Percentiles rank a stretch among this genome's conserved stretches.
phyloP scores from a whole-genome alignment of 345 rosid genomes.

The Trapa bicornis region DNA sequence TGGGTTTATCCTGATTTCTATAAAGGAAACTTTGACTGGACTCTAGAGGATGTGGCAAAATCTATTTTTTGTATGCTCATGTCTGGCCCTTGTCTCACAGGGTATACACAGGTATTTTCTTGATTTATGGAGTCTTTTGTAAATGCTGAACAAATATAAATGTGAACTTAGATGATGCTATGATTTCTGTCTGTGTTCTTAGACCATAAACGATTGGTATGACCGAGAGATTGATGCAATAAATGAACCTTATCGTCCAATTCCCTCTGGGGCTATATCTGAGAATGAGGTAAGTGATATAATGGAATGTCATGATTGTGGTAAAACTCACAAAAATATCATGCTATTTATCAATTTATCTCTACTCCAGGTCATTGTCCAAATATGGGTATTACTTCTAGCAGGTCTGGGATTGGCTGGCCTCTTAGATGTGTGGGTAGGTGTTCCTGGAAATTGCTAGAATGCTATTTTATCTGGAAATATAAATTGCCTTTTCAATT shows the following conservation, averaged over 20 bases:
- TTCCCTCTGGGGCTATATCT: constrained; percentile 91
- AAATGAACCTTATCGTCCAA: constrained; percentile 97
- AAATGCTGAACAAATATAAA: constrained; percentile 8
- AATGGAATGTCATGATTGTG: neutral
- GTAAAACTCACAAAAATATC: neutral
- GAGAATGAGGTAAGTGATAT: constrained; percentile 59
- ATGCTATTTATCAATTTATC: neutral
- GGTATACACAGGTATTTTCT: constrained; percentile 78
- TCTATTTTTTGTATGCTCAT: constrained; percentile 84
- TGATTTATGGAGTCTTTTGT: constrained; percentile 1
- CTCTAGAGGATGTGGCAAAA: constrained; percentile 81
- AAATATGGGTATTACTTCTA: constrained; percentile 76
- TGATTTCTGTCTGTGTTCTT: constrained; percentile 8
- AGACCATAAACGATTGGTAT: constrained; percentile 95
- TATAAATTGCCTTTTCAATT: constrained; percentile 2
- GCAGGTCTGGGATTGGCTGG: constrained; percentile 84
- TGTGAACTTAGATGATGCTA: neutral
- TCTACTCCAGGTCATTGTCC: constrained; percentile 62
- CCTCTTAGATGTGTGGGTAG: constrained; percentile 81
- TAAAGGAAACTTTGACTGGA: constrained; percentile 95
- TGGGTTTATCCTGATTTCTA: neutral
- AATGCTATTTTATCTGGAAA: neutral
- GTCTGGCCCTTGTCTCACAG: constrained; percentile 98
- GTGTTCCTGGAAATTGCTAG: constrained; percentile 14
- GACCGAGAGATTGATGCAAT: constrained; percentile 98